phyloP scores from a whole-genome alignment of 495 filamentous ascomycete species.

The Trichoderma erinaceum region DNA sequence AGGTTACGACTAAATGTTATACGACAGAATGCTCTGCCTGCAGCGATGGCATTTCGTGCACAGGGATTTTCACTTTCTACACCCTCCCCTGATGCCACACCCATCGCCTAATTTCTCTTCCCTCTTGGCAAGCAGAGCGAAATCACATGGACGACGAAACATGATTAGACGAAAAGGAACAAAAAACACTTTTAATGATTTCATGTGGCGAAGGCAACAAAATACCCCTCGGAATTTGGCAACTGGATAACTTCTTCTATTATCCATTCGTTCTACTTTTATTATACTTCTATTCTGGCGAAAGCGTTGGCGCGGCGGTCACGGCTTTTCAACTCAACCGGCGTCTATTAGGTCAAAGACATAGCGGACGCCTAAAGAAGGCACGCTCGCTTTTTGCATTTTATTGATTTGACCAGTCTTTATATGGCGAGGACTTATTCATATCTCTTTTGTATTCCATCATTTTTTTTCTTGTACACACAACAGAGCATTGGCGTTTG shows the following conservation, averaged over 20 bases:
- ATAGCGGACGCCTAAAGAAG: not conserved
- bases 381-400: slow-evolving; percentile 4
- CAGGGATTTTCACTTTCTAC: not conserved
- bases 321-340: not conserved
- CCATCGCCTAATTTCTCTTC: not conserved
- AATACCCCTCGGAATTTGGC: slow-evolving; percentile 7
- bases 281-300: not conserved
- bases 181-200: slow-evolving; percentile 8
- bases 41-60: not conserved
- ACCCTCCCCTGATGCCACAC: not conserved
- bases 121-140: not conserved
- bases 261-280: not conserved
- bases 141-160: not conserved
- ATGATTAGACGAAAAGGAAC: not conserved
- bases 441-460: not conserved
- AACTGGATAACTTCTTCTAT: not conserved
- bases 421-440: not conserved
- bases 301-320: not conserved
- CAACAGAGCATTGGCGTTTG: not conserved
- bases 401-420: not conserved
- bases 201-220: slow-evolving; percentile 11
- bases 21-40: slow-evolving; percentile 9
- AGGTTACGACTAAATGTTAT: not conserved
- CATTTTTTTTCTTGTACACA: not conserved
- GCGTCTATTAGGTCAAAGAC: not conserved